A percentile compares a stretch with the other conserved stretches of the same genome.
phyloP scores from a whole-genome alignment of 345 rosid species.

The Erucastrum elatum region DNA sequence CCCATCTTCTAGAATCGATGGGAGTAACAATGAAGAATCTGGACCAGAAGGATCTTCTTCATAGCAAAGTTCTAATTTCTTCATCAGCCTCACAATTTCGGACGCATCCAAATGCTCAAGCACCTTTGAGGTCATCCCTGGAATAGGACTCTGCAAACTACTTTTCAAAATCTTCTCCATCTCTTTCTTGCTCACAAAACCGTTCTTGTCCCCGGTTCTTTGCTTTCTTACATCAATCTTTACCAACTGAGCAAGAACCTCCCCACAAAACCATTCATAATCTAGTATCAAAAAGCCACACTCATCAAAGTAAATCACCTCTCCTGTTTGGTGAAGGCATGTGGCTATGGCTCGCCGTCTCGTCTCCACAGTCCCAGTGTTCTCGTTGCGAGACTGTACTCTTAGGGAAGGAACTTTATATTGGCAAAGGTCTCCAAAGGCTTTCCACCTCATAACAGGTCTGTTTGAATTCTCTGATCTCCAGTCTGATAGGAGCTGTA shows the following conservation, averaged over 20 bases:
- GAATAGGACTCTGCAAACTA: slow-evolving; percentile 79
- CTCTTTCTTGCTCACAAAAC: slow-evolving; percentile 68
- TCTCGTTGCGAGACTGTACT: slow-evolving; percentile 68
- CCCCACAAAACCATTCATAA: slow-evolving; percentile 84
- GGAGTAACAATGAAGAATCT: slow-evolving; percentile 67
- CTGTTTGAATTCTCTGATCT: slow-evolving; percentile 69
- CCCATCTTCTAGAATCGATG: slow-evolving; percentile 92
- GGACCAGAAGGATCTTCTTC: slow-evolving; percentile 78
- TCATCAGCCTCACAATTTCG: slow-evolving; percentile 79
- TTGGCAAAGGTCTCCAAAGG: slow-evolving; percentile 81
- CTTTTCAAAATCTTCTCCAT: slow-evolving; percentile 74
- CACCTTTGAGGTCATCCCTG: slow-evolving; percentile 82
- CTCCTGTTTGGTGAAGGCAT: slow-evolving; percentile 91
- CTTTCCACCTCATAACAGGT: slow-evolving; percentile 92
- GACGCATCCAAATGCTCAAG: slow-evolving; percentile 69
- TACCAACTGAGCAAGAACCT: slow-evolving; percentile 76
- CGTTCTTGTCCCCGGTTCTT: slow-evolving; percentile 53
- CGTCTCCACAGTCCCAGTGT: slow-evolving; percentile 63
- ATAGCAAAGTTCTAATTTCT: slow-evolving; percentile 81
- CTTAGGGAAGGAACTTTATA: slow-evolving; percentile 74
- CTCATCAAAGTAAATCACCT: slow-evolving; percentile 79
- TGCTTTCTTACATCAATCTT: slow-evolving; percentile 70
- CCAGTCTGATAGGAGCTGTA: slow-evolving; percentile 81
- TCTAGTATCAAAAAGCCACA: slow-evolving; percentile 73
- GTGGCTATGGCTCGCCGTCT: slow-evolving; percentile 75